Evolutionary conservation across 257 asterid genomes (phyloP).

Genomic region (Eucommia ulmoides): DNA sequence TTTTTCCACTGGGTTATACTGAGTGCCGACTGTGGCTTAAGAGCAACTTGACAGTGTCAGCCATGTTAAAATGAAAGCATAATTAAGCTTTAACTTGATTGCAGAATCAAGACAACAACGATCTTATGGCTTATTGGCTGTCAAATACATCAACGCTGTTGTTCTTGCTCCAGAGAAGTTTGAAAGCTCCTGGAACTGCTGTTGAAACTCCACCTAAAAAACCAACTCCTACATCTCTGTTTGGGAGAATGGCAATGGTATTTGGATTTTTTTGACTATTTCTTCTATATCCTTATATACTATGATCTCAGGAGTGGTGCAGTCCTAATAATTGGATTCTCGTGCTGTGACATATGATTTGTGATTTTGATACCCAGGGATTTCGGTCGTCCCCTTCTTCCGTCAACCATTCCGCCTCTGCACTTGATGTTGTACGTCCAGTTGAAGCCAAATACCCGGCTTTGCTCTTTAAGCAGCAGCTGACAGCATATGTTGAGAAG

Average conservation of each 20-base stretch:
- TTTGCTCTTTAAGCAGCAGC: slow-evolving; percentile 77
- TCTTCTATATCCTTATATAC: neutral
- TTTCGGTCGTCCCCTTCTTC: slow-evolving; percentile 63
- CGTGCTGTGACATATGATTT: too few species aligned
- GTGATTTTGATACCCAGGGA: slow-evolving; percentile 32
- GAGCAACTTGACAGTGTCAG: too few species aligned
- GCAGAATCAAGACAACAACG: slow-evolving; percentile 60
- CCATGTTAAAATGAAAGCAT: neutral
- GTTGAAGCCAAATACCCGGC: slow-evolving; percentile 88
- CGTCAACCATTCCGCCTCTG: slow-evolving; percentile 43
- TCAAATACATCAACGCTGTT: slow-evolving; percentile 63
- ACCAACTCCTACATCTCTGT: slow-evolving; percentile 65
- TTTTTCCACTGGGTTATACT: too few species aligned
- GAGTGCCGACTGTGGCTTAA: too few species aligned
- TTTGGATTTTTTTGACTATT: slow-evolving; percentile 6
- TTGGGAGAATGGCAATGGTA: slow-evolving; percentile 76
- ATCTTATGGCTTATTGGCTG: slow-evolving; percentile 72
- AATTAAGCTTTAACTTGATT: neutral
- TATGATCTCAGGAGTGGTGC: neutral
- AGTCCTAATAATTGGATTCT: too few species aligned
- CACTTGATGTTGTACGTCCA: slow-evolving; percentile 56
- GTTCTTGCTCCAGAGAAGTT: slow-evolving; percentile 63
- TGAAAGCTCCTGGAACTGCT: slow-evolving; percentile 28
- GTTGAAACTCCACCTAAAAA: slow-evolving; percentile 26
- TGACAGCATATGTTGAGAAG: slow-evolving; percentile 79